Percentiles rank a stretch among this genome's conserved stretches.
These are phyloP conservation scores for Lactarius quietus DNA, from an alignment of 768 basidiomycete genomes.

Conservation along the genomic window DNA sequence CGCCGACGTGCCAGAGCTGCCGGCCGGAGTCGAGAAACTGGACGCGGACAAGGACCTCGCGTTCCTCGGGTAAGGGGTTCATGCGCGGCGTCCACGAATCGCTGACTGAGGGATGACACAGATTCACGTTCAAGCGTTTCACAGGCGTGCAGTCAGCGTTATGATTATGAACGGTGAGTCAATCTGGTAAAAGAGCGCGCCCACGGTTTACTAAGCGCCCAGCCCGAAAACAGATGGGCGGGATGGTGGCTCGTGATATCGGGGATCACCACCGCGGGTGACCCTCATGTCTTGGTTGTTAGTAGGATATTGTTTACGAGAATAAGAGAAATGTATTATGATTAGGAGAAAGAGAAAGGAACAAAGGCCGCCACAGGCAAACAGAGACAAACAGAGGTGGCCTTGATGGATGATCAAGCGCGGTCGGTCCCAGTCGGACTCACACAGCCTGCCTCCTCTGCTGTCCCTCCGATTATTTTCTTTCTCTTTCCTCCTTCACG, in stretches of 20 bases:
- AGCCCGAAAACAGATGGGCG: not conserved
- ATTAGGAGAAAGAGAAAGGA: not conserved
- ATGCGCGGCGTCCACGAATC: not conserved
- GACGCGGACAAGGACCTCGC: conserved; percentile 54
- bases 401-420: conserved; percentile 27
- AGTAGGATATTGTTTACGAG: too few species aligned
- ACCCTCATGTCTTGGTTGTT: not conserved
- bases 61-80: conserved; percentile 46
- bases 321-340: not conserved
- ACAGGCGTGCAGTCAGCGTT: conserved; percentile 32
- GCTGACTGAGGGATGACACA: conserved; percentile 30
- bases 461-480: not conserved
- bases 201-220: too few species aligned
- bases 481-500: not conserved
- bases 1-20: conserved; percentile 63
- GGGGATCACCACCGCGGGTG: not conserved
- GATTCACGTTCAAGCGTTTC: conserved; percentile 80
- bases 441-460: conserved; percentile 12
- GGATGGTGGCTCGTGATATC: not conserved
- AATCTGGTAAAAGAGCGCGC: too few species aligned
- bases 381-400: conserved; percentile 17
- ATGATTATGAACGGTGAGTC: conserved; percentile 2
- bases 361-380: conserved; percentile 20
- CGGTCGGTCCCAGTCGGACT: conserved; percentile 15
- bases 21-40: conserved; percentile 39